Percentiles rank a stretch among this genome's conserved stretches.
Conservation (phyloP, 805 yeast genomes). For the Kuraishia hungarica region DNA sequence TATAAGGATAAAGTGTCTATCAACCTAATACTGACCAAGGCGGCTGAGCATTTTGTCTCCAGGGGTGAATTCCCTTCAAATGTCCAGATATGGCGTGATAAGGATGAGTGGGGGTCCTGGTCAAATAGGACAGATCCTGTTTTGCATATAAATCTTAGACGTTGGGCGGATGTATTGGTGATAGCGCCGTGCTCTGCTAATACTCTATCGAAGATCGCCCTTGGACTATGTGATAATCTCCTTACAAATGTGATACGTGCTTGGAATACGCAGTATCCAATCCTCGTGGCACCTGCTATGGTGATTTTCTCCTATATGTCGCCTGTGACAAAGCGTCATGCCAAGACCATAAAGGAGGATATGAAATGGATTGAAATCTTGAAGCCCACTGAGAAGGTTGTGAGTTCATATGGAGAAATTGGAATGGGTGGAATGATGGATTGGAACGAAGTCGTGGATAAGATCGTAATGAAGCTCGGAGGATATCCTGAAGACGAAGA, state of each 20-base stretch:
- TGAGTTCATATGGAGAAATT: constrained; percentile 48
- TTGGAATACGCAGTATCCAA: constrained; percentile 53
- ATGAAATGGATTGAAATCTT: constrained; percentile 54
- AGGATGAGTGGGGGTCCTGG: constrained; percentile 52
- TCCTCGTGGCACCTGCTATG: constrained; percentile 53
- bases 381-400: constrained; percentile 53
- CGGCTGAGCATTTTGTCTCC: constrained; percentile 44
- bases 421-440: constrained; percentile 69
- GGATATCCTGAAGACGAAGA: constrained; percentile 45
- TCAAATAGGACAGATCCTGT: constrained; percentile 48
- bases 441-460: constrained; percentile 53
- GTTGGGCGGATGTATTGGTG: constrained; percentile 53
- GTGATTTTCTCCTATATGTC: constrained; percentile 53
- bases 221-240: constrained; percentile 51
- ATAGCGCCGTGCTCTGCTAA: constrained; percentile 53
- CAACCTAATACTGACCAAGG: constrained; percentile 44
- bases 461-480: constrained; percentile 42
- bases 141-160: constrained; percentile 47
- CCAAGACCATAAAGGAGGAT: constrained; percentile 44
- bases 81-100: constrained; percentile 47
- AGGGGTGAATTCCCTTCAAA: constrained; percentile 36
- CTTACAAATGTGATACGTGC: constrained; percentile 52
- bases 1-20: constrained; percentile 43
- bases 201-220: constrained; percentile 44
- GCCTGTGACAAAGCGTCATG: constrained; percentile 44